Base-by-base conservation (phyloP, 768 basidiomycete species). In the Boletus rubescentipes region DNA sequence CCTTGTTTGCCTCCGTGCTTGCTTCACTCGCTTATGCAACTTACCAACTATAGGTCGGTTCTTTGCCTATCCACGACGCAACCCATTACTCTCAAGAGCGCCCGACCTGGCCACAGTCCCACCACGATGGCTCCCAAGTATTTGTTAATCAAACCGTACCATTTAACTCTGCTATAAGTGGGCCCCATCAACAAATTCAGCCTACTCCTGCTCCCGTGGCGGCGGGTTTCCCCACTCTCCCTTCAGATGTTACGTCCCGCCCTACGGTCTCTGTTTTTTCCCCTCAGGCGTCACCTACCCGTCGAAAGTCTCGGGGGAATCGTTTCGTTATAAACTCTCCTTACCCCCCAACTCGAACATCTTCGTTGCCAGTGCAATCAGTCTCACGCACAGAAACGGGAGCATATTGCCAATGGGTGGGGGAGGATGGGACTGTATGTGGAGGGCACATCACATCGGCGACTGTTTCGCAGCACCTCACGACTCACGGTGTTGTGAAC, bases 391-490 rank as follows among this genome's bases (percentile, higher is more conserved):
- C 9, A 12, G 18, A 43, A 6, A 12, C 3, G 14, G 10, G 3
- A 34, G 6, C 26, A 26, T 26, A 6, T 1, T 67, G 66, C 18
- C 5, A 29, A 2, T 68, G 64, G 64, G 2, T 32, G 0, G 3
- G 0, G 1, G 43, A 39, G 0, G 39, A 61, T n/a, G 58, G 54
- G 2, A 18, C 21, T 0, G 10, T 40, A 9, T 66, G 64, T 31
- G 18, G 21, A 0, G 34, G 0, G 2, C 16, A 0, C 0, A 59
- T 68, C 31, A 40, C 57, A 1, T 6, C 4, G 7, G 0, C 9
- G 18, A 10, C 0, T 0, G 11, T 59, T 15, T 10, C 64, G 2
- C 9, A 51, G 0, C 66, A 67, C n/a, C 61, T 67, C 3, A 2
- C 8, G 0, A 12, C 0, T 2, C 66, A 67, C 2, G 48, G 46